A percentile compares a stretch with the other conserved stretches of the same genome.
Conservation (phyloP, 768 basidiomycete species). For the Mycena galopus region DNA sequence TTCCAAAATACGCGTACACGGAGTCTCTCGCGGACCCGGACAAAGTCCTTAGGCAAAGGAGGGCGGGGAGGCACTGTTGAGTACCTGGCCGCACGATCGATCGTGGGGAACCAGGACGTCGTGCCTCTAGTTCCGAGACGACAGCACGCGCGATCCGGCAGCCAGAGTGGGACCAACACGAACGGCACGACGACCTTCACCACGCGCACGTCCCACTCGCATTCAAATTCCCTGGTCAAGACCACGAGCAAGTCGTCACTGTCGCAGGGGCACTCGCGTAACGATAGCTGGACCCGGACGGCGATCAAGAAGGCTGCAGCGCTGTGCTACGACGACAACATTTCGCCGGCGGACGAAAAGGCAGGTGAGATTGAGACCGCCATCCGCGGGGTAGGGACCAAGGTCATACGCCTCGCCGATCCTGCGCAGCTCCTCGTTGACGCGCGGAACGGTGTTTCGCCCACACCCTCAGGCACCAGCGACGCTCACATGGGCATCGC, state of each 20-base stretch:
- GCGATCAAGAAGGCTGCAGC: slow-evolving; percentile 57
- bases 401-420: slow-evolving; percentile 57
- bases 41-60: slow-evolving; percentile 62
- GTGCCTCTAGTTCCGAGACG: slow-evolving; percentile 56
- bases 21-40: slow-evolving; percentile 71
- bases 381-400: slow-evolving; percentile 54
- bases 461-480: slow-evolving; percentile 44
- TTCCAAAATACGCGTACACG: slow-evolving; percentile 76
- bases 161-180: slow-evolving; percentile 39
- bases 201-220: slow-evolving; percentile 46
- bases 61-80: slow-evolving; percentile 57
- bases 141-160: slow-evolving; percentile 33
- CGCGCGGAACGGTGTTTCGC: slow-evolving; percentile 40
- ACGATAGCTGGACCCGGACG: slow-evolving; percentile 59
- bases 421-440: slow-evolving; percentile 53
- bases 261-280: slow-evolving; percentile 55
- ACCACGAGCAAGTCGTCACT: slow-evolving; percentile 52
- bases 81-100: slow-evolving; percentile 74
- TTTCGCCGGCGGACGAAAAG: slow-evolving; percentile 41
- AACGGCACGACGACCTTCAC: slow-evolving; percentile 36
- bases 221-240: slow-evolving; percentile 54
- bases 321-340: slow-evolving; percentile 33
- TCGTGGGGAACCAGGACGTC: slow-evolving; percentile 73
- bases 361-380: slow-evolving; percentile 53
- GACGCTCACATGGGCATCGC: slow-evolving; percentile 51